Conservation (phyloP, 805 yeast genomes). For the Spathaspora hagerdaliae region DNA sequence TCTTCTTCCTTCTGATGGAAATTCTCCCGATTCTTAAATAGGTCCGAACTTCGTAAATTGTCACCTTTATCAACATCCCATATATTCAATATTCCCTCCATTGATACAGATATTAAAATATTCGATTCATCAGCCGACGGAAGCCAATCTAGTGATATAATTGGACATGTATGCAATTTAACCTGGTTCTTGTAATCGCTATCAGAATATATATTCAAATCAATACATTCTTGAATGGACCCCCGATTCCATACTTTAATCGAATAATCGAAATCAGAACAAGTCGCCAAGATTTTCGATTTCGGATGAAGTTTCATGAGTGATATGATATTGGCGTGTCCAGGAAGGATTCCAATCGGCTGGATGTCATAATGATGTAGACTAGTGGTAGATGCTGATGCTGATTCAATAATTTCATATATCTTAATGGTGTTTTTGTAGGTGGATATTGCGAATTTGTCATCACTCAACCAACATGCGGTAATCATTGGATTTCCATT, state of each 20-base stretch:
- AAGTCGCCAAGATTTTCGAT: constrained; percentile 59
- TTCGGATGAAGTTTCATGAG: constrained; percentile 49
- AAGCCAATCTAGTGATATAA: constrained; percentile 57
- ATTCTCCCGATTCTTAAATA: constrained; percentile 22
- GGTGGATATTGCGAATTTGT: constrained; percentile 70
- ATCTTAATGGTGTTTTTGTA: constrained; percentile 50
- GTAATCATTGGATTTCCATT: constrained; percentile 12
- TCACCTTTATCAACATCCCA: constrained; percentile 59
- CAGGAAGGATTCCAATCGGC: constrained; percentile 38
- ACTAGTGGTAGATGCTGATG: constrained; percentile 2
- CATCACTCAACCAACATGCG: constrained; percentile 70
- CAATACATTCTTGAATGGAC: constrained; percentile 47
- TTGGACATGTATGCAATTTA: constrained; percentile 49
- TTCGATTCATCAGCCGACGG: constrained; percentile 10
- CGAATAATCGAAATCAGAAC: constrained; percentile 66
- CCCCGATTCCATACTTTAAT: constrained; percentile 75
- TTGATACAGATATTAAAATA: constrained; percentile 47
- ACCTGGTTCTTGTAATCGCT: constrained; percentile 7
- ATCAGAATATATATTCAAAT: constrained; percentile 16
- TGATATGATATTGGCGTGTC: constrained; percentile 63
- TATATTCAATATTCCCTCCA: constrained; percentile 66
- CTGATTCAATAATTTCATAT: constrained; percentile 33
- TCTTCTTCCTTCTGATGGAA: constrained; percentile 11
- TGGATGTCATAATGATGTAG: constrained; percentile 11
- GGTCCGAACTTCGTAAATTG: constrained; percentile 27